A percentile compares a stretch with the other conserved stretches of the same genome.
These are phyloP conservation scores for Heimioporus punctisporus DNA, from an alignment of 1,284 basidiomycete species.

Conservation along the genomic window DNA sequence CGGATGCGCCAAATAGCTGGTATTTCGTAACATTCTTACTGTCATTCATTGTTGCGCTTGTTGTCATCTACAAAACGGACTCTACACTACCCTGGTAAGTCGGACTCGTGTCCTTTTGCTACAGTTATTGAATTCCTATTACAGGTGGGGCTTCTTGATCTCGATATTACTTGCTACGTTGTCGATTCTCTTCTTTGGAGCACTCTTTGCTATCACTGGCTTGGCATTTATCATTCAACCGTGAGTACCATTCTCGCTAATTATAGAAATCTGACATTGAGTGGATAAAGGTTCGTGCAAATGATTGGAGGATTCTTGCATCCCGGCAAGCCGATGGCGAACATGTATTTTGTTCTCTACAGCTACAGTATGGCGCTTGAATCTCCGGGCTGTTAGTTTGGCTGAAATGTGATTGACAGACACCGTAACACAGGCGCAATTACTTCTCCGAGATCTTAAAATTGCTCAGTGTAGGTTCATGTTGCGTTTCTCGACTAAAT, in stretches of 20 bases:
- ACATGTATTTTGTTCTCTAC: conserved; percentile 61
- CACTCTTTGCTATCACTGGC: conserved; percentile 56
- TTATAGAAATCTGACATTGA: not conserved
- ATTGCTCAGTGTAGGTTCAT: conserved; percentile 53
- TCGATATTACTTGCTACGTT: conserved; percentile 41
- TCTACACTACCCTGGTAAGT: conserved; percentile 58
- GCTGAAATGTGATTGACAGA: conserved; percentile 26
- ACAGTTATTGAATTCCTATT: too few species aligned
- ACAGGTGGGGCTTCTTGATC: conserved; percentile 49
- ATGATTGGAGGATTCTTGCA: conserved; percentile 65
- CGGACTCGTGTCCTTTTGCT: too few species aligned
- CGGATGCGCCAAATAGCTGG: conserved; percentile 50
- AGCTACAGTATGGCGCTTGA: conserved; percentile 43
- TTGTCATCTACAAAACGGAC: conserved; percentile 49
- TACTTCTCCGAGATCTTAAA: conserved; percentile 57
- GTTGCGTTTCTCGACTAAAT: not conserved
- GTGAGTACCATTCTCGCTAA: conserved; percentile 28
- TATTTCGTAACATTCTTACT: conserved; percentile 40
- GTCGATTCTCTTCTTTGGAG: conserved; percentile 49
- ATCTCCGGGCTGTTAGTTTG: not conserved
- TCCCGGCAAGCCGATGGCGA: conserved; percentile 59
- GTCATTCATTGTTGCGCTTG: conserved; percentile 43
- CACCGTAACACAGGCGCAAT: conserved; percentile 42
- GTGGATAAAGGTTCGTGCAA: conserved; percentile 42
- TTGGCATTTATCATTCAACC: conserved; percentile 47